These are phyloP conservation scores for Hypocrella siamensis DNA, from an alignment of 2,329 filamentous ascomycete species.

Conservation along the genomic window DNA sequence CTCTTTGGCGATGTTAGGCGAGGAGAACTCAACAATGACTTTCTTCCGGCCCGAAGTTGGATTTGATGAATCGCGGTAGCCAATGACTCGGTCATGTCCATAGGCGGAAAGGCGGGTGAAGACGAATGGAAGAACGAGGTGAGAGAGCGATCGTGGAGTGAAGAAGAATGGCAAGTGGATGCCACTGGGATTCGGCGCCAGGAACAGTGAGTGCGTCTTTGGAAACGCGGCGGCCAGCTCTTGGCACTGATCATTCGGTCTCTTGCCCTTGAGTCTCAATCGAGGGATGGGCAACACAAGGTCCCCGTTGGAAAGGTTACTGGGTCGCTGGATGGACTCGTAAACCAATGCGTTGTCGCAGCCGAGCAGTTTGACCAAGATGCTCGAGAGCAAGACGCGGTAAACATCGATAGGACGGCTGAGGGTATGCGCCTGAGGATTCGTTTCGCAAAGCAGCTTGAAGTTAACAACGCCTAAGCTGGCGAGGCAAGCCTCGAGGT, in stretches of 20 bases:
- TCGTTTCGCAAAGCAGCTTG: too few species aligned
- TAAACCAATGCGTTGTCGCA: too few species aligned
- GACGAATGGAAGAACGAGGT: constrained; percentile 42
- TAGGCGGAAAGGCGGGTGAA: constrained; percentile 37
- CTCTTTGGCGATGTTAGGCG: constrained; percentile 60
- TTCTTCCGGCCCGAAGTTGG: constrained; percentile 8
- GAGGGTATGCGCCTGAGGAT: too few species aligned
- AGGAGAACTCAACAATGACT: constrained; percentile 56
- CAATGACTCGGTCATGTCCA: constrained; percentile 42
- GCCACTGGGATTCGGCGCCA: constrained; percentile 37
- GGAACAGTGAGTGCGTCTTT: constrained; percentile 22
- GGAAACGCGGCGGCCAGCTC: constrained; percentile 25
- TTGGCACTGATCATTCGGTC: constrained; percentile 26
- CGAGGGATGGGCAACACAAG: constrained; percentile 15
- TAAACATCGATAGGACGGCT: too few species aligned
- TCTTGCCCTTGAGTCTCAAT: constrained; percentile 9
- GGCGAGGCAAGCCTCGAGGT: too few species aligned
- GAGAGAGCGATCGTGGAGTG: constrained; percentile 37
- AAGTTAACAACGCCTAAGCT: too few species aligned
- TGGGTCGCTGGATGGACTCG: constrained; percentile 14
- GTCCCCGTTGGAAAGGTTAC: constrained; percentile 12
- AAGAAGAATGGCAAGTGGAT: constrained; percentile 52
- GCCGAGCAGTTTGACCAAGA: too few species aligned
- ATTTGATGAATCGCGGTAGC: constrained; percentile 26
- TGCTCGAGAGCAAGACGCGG: too few species aligned